Evolutionary conservation across 2,329 filamentous ascomycete species (phyloP), one percentile per base, ranked within the genome.

Genomic region (Microthyrium microscopicum): DNA sequence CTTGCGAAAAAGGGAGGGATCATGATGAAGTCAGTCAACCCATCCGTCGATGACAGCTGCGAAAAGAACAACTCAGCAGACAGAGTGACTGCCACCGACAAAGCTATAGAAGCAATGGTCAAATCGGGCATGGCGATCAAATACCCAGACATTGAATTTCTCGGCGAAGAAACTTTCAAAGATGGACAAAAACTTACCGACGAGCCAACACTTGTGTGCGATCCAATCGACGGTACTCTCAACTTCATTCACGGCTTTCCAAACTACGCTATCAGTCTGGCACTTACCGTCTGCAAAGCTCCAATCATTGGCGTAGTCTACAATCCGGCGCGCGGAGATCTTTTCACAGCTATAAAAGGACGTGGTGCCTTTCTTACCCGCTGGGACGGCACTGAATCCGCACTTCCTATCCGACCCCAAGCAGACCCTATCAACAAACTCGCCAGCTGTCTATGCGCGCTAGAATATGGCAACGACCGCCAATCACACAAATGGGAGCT

Each of bases 51-150:
- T 8, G 40, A 45, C 13, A 45, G 52, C 1, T 34, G 42, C 5
- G 43, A 40, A 3, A 55, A 56, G 39, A 52, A 52, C 36, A 56
- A 55, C 37, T 46, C 58, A 25, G 60, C 60, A 12, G 66, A 70
- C 39, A 51, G 67, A 2, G 66, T 70, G 25, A 69, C 66, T 2
- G 57, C 62, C 37, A 68, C 65, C 37, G 66, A 70, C 47, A 60
- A 58, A 31, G 61, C 62, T 2, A 60, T 70, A 5, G 66, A 70
- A 40, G 50, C 49, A 2, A 62, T 64, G 57, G 60, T 68, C 16
- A 58, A 57, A 5, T 40, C 45, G 0, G 49, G 51, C 4, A 50
- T 69, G n/a, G 47, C 44, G 18, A 36, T 48, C 3, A 51, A 51
- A 35, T 68, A 64, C 37, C 66, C 66, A 0, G 25, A 50, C 20